Base-by-base conservation (phyloP, 2,329 filamentous ascomycete species). In the Rhexocercosporidium sp. region DNA sequence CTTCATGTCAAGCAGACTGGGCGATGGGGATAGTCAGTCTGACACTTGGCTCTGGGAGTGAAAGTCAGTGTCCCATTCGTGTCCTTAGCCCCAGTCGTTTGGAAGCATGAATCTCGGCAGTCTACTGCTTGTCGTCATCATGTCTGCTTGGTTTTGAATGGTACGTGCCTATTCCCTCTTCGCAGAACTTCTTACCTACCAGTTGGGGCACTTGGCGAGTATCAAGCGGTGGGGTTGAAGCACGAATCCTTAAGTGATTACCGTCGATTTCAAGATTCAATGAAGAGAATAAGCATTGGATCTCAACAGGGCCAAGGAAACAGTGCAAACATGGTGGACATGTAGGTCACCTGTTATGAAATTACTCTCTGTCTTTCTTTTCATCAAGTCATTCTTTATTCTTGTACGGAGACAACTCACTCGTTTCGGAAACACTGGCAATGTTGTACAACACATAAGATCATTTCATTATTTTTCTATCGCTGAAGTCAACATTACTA, bases 1-100 rank as follows among this genome's bases (percentile, higher is more conserved):
- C 16, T 31, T 59, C 56, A 59, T 59, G 39, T 59, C 56, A 59
- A 59, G 56, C 22, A 59, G 56, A 18, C 56, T 59, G 56, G 54
- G 54, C 51, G 51, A 54, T 59, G 27, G 51, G 34, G 54, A n/a
- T 41, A 59, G 20, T 41, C 31, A 41, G 34, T 59, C 34, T 41
- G 54, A 27, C 54, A 39, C 54, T 59, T 59, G 54, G 54, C 54
- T 59, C 51, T 37, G 31, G 51, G 29, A 37, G 9, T 12, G 29
- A 56, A 31, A 31, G n/a, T 37, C 37, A 41, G 25, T 18, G 31
- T 25, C 31, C 20, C 4, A 25, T 39, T 39, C 16, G 18, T 34
- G 51, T 16, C 27, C 18, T 54, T 22, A 54, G 20, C 51, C n/a
- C 27, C 51, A 34, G 16, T 18, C 12, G 25, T 25, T 18, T 31